Evolutionary conservation across 129 eudicot genomes (phyloP).

Genomic region (Scalesia atractyloides): DNA sequence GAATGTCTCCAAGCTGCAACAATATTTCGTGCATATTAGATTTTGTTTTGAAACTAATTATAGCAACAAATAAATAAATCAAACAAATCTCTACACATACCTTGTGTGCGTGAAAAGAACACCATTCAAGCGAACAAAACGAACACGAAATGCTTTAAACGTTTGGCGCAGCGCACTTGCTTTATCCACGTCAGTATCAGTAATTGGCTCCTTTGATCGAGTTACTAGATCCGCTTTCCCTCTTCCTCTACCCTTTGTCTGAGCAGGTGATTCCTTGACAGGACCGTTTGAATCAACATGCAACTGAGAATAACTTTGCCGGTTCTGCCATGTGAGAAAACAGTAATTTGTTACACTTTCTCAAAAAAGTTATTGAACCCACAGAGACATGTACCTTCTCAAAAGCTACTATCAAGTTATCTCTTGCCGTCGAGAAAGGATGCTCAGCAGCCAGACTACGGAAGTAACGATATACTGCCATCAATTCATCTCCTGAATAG

Average conservation of each 20-base stretch:
- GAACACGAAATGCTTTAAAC: conserved; percentile 47
- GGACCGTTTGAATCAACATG: conserved; percentile 35
- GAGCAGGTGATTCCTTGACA: conserved; percentile 34
- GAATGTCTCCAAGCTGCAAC: conserved; percentile 61
- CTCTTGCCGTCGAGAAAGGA: conserved; percentile 63
- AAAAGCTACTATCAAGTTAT: conserved; percentile 59
- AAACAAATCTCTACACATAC: conserved; percentile 29
- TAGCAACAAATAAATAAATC: background rate
- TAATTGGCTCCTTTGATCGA: conserved; percentile 28
- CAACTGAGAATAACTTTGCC: conserved; percentile 52
- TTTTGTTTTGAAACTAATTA: background rate
- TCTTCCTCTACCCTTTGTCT: conserved; percentile 31
- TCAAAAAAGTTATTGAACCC: background rate
- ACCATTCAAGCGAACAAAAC: conserved; percentile 64
- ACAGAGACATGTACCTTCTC: conserved; percentile 50
- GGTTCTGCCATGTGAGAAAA: conserved; percentile 50
- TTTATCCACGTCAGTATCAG: conserved; percentile 30
- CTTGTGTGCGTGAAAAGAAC: conserved; percentile 69
- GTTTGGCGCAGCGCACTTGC: conserved; percentile 31
- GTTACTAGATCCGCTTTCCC: conserved; percentile 30
- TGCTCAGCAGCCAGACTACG: conserved; percentile 60
- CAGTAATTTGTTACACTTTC: background rate
- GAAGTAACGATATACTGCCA: conserved; percentile 61
- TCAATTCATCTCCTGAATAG: conserved; percentile 65
- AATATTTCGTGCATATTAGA: background rate